Conservation (phyloP, 2,329 filamentous ascomycete genomes). For the Fusarium pseudocircinatum region DNA sequence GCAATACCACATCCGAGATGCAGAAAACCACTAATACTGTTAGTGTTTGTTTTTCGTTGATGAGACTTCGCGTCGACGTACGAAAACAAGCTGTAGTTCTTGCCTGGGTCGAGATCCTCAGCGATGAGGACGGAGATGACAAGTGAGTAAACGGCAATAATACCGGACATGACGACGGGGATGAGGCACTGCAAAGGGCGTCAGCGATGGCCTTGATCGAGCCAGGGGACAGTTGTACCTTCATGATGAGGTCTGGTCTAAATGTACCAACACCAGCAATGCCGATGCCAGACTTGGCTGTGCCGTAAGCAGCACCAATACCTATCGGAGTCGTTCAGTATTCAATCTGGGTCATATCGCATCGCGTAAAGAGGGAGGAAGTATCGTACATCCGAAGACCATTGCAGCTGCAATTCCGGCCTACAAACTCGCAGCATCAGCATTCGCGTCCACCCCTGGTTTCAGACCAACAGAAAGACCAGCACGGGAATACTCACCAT, state of each 20-base stretch:
- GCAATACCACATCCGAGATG: conserved; percentile 91
- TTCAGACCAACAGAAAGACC: conserved; percentile 1
- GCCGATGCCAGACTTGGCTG: conserved; percentile 87
- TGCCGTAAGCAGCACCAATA: conserved; percentile 84
- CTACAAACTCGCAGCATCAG: conserved; percentile 54
- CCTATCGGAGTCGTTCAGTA: conserved; percentile 51
- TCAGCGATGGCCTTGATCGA: conserved; percentile 16
- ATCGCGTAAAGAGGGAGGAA: conserved; percentile 23
- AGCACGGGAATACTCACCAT: conserved; percentile 69
- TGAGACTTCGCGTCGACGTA: conserved; percentile 53
- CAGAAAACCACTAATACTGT: conserved; percentile 77
- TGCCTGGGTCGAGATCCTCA: conserved; percentile 80
- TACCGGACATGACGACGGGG: conserved; percentile 97
- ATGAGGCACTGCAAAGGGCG: conserved; percentile 73
- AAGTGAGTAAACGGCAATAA: conserved; percentile 96
- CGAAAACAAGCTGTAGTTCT: conserved; percentile 85
- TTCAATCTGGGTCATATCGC: conserved; percentile 31
- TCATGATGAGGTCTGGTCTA: conserved; percentile 89
- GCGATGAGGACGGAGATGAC: conserved; percentile 97
- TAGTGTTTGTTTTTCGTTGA: conserved; percentile 18
- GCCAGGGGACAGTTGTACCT: conserved; percentile 60
- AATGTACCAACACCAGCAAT: conserved; percentile 88
- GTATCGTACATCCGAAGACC: conserved; percentile 79
- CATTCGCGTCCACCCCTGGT: conserved; percentile 26
- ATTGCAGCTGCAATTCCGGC: conserved; percentile 83